phyloP scores from a whole-genome alignment of 441 rosid species.

The Melianthus villosus region DNA sequence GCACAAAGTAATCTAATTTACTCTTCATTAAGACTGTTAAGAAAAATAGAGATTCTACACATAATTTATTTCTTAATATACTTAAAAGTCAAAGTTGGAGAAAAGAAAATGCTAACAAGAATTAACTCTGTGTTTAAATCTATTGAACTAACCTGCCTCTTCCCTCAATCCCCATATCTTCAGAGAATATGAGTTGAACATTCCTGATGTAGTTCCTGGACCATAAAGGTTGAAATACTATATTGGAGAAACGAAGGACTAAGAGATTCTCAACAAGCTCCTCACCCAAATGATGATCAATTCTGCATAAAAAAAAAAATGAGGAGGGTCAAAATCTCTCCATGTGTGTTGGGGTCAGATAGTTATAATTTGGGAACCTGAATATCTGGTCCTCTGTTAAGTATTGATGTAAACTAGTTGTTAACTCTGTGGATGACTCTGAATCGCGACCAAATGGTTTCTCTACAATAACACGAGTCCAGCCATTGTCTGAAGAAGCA shows the following conservation, averaged over 20 bases:
- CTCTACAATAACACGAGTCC: conserved; percentile 87
- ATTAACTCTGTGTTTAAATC: too few species aligned
- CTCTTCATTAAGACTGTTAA: too few species aligned
- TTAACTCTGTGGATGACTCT: conserved; percentile 57
- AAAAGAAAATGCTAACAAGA: too few species aligned
- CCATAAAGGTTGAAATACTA: conserved; percentile 85
- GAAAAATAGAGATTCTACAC: too few species aligned
- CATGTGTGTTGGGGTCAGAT: neutral
- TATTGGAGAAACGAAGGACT: conserved; percentile 85
- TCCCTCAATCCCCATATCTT: conserved; percentile 88
- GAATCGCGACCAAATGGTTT: conserved; percentile 90
- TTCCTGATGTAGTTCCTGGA: conserved; percentile 70
- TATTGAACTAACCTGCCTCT: conserved; percentile 57
- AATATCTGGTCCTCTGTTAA: conserved; percentile 76
- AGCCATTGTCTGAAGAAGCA: conserved; percentile 57
- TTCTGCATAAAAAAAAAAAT: conserved; percentile 21
- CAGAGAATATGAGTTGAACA: conserved; percentile 79
- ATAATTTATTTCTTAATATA: too few species aligned
- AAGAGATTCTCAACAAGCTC: conserved; percentile 85
- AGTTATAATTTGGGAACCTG: conserved; percentile 27
- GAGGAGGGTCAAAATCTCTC: conserved; percentile 3
- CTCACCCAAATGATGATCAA: conserved; percentile 86
- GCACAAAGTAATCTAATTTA: too few species aligned
- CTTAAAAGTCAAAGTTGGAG: too few species aligned
- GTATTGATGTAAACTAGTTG: conserved; percentile 59